Conservation (phyloP, 257 asterid species). For the Phtheirospermum japonicum region DNA sequence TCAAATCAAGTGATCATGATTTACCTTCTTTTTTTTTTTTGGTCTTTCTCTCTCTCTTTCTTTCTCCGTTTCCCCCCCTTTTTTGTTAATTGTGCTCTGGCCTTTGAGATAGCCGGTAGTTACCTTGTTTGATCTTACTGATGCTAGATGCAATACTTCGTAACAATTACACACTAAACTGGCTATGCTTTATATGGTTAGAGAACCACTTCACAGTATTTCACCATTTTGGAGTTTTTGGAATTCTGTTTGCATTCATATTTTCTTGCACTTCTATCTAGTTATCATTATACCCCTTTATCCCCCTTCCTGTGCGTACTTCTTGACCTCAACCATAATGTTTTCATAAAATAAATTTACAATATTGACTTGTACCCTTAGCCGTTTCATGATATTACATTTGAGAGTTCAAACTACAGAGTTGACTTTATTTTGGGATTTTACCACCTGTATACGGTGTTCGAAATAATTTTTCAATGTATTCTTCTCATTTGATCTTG, state of each 20-base stretch:
- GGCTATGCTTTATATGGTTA: constrained; percentile 8
- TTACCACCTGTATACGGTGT: constrained; percentile 14
- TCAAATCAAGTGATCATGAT: constrained; percentile 4
- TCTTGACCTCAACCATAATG: constrained; percentile 1
- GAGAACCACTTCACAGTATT: neutral
- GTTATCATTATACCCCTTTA: constrained; percentile 8
- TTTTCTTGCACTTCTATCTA: constrained; percentile 1
- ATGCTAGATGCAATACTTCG: constrained; percentile 21
- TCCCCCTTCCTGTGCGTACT: neutral
- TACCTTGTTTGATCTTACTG: constrained; percentile 15
- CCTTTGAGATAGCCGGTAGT: constrained; percentile 8
- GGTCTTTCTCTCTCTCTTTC: neutral
- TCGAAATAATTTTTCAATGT: constrained; percentile 7
- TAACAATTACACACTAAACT: neutral
- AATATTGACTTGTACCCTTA: neutral
- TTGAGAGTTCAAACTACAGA: neutral
- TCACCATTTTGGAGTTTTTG: neutral
- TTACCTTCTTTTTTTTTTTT: constrained; percentile 3
- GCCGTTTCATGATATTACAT: constrained; percentile 9
- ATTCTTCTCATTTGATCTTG: constrained; percentile 28
- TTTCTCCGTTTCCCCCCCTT: too few relatives aligned
- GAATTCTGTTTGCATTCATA: neutral
- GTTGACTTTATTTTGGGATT: constrained; percentile 14
- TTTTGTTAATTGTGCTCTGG: neutral
- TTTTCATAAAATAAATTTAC: constrained; percentile 1